Percentiles rank a stretch among this genome's conserved stretches.
Evolutionary conservation across 1,284 basidiomycete species (phyloP).

Genomic region (Pulveroboletus sp.): DNA sequence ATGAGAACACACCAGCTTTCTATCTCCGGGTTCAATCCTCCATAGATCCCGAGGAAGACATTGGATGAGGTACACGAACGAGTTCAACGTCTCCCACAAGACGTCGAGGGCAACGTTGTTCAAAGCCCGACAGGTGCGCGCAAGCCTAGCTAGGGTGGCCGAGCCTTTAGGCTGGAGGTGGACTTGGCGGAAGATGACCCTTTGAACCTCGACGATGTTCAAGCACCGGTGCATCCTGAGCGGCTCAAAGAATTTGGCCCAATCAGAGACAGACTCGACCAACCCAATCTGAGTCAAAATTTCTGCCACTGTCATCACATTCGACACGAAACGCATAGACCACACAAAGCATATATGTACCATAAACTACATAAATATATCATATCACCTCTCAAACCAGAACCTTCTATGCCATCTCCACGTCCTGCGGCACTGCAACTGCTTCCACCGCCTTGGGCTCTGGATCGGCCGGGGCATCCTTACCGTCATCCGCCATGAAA

Average conservation of each 20-base stretch:
- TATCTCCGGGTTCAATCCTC: constrained; percentile 15
- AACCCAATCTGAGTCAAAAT: constrained; percentile 1
- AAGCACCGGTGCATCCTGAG: constrained; percentile 28
- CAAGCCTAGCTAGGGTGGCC: constrained; percentile 25
- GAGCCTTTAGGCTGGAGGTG: not conserved
- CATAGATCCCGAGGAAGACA: constrained; percentile 32
- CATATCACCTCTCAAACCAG: not conserved
- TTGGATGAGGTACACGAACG: constrained; percentile 23
- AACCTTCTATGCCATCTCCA: constrained; percentile 51
- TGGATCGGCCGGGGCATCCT: constrained; percentile 25
- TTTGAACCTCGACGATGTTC: constrained; percentile 30
- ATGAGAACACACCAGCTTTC: constrained; percentile 19
- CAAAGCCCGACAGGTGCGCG: constrained; percentile 31
- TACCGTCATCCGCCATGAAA: constrained; percentile 76
- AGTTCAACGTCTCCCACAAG: constrained; percentile 27
- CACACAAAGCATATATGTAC: not conserved
- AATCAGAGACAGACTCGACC: not conserved
- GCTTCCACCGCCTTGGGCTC: constrained; percentile 28
- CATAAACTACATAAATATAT: constrained; percentile 28
- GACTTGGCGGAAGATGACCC: constrained; percentile 23
- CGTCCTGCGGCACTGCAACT: constrained; percentile 40
- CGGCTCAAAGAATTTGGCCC: not conserved
- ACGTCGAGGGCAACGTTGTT: constrained; percentile 25
- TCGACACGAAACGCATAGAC: too few species aligned
- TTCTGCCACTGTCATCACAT: not conserved